Evolutionary conservation across 257 asterid species (phyloP).

Genomic region (Solanum medicagineum): DNA sequence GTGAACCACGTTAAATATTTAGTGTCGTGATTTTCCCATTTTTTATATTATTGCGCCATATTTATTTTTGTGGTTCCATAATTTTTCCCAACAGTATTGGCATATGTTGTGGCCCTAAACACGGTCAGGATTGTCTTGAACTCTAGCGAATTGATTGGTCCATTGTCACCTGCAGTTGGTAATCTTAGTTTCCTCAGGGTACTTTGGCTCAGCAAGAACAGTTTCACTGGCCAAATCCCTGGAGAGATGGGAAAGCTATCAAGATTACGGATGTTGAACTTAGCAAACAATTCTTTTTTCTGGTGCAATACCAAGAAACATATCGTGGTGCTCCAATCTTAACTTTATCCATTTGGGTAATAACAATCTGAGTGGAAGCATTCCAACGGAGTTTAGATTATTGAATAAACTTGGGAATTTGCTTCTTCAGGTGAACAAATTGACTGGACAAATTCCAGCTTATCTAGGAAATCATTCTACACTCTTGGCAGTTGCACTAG

Average conservation of each 20-base stretch:
- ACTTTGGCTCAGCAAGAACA: not conserved
- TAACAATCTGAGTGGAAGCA: not conserved
- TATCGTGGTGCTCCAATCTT: not conserved
- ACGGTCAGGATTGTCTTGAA: not conserved
- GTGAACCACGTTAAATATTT: too few species aligned
- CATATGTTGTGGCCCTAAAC: not conserved
- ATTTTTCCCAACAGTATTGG: too few species aligned
- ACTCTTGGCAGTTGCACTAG: not conserved
- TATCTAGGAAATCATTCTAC: slow-evolving; percentile 4
- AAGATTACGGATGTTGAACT: not conserved
- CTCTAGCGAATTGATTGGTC: not conserved
- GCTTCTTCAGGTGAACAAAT: not conserved
- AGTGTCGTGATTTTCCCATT: too few species aligned
- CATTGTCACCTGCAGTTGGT: not conserved
- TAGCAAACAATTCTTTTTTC: not conserved
- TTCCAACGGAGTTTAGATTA: not conserved
- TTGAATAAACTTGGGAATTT: not conserved
- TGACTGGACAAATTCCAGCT: not conserved
- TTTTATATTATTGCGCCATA: too few species aligned
- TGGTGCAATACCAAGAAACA: not conserved
- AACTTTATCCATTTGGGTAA: not conserved
- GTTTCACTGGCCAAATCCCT: not conserved
- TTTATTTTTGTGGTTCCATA: too few species aligned
- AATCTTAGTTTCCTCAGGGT: not conserved
- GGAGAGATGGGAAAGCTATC: not conserved